Conservation (phyloP, 2,329 filamentous ascomycete genomes). For the Phyllosticta citribraziliensis region DNA sequence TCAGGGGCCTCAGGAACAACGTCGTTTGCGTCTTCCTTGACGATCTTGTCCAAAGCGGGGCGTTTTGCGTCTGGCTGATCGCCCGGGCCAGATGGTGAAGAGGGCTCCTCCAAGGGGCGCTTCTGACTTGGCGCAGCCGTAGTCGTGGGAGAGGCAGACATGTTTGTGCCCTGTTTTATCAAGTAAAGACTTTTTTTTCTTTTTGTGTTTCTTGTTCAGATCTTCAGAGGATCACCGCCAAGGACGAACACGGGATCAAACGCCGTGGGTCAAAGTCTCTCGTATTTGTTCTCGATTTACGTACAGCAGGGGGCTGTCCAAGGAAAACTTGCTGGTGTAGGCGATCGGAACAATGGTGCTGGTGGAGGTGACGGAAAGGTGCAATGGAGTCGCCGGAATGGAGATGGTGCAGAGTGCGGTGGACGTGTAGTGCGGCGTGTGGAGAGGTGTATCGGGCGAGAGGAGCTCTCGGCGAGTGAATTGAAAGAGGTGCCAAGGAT, state of each 20-base stretch:
- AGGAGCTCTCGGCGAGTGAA: slow-evolving; percentile 8
- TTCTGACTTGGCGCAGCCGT: slow-evolving; percentile 59
- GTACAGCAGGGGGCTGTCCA: slow-evolving; percentile 66
- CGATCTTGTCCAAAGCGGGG: slow-evolving; percentile 85
- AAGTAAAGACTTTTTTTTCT: slow-evolving; percentile 11
- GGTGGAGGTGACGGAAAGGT: slow-evolving; percentile 4
- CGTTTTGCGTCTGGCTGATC: slow-evolving; percentile 97
- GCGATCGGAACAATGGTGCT: slow-evolving; percentile 18
- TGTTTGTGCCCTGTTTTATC: slow-evolving; percentile 15
- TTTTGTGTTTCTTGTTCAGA: slow-evolving; percentile 16
- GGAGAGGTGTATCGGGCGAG: slow-evolving; percentile 14
- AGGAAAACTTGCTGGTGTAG: slow-evolving; percentile 70
- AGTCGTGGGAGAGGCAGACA: slow-evolving; percentile 38
- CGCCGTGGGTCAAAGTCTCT: slow-evolving; percentile 6
- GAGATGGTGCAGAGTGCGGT: slow-evolving; percentile 12
- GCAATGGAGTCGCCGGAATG: slow-evolving; percentile 5
- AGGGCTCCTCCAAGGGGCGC: slow-evolving; percentile 93
- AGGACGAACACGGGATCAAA: slow-evolving; percentile 1
- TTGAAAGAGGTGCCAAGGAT: slow-evolving; percentile 7
- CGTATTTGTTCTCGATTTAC: slow-evolving; percentile 37
- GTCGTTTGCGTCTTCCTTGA: slow-evolving; percentile 42
- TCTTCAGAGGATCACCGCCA: slow-evolving; percentile 22
- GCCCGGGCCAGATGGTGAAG: slow-evolving; percentile 79
- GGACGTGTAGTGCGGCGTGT: slow-evolving; percentile 18
- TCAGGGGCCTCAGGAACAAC: slow-evolving; percentile 14